Percentiles rank a stretch among this genome's conserved stretches.
Conservation (phyloP, 192 early-diverging fungal genomes). For the Coemansia sp. region DNA sequence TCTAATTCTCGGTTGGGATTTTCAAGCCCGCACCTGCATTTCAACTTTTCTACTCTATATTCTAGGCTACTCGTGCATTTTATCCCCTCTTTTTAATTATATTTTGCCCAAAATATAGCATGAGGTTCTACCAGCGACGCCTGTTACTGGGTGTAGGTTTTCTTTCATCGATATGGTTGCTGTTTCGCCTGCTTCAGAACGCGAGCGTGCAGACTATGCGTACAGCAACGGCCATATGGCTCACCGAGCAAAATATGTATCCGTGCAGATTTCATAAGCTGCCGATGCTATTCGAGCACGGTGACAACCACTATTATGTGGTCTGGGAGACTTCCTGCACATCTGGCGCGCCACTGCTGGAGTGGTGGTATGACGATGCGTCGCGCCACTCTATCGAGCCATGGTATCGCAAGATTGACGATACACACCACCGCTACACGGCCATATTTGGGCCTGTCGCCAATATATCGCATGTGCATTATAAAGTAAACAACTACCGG, state of each 20-base stretch:
- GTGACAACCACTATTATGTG: constrained; percentile 41
- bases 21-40: too few species aligned
- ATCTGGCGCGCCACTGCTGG: constrained; percentile 15
- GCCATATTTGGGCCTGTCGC: constrained; percentile 36
- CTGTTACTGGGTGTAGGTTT: constrained; percentile 17
- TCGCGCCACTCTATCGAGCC: constrained; percentile 21
- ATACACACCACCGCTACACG: constrained; percentile 33
- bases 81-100: background rate
- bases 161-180: background rate
- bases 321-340: constrained; percentile 51
- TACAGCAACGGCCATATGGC: constrained; percentile 17
- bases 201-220: constrained; percentile 18
- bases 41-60: too few species aligned
- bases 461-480: constrained; percentile 20
- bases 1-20: too few species aligned
- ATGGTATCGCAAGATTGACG: constrained; percentile 26
- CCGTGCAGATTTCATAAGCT: constrained; percentile 35
- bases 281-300: constrained; percentile 46
- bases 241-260: constrained; percentile 21
- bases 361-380: constrained; percentile 39
- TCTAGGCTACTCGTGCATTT: too few species aligned
- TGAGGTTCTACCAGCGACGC: constrained; percentile 32
- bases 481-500: constrained; percentile 23
- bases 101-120: background rate
- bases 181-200: constrained; percentile 14